Base-by-base conservation (phyloP, 2,329 filamentous ascomycete genomes). In the Fusarium sp. region DNA sequence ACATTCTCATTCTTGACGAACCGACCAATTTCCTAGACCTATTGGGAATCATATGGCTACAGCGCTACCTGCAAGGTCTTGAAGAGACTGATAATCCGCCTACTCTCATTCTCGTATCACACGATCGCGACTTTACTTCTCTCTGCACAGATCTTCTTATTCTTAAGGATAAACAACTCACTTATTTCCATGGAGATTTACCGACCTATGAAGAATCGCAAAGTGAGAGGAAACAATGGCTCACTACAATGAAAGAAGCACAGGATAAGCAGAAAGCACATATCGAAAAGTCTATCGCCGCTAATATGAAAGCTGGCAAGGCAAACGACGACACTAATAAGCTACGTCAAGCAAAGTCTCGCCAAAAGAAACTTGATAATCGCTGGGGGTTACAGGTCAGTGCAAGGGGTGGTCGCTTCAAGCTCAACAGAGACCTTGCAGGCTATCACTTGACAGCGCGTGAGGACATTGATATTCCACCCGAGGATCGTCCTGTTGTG, bases 11-110 rank as follows among this genome's bases (percentile, higher is more conserved):
- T 53, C 87, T 97, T 4, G 93, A 97, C 77, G 93, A 97, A 77
- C 94, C 94, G 0, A 97, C 93, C 34, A 97, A 97, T 76, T 97
- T 93, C 76, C 85, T 97, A 2, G 93, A 97, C 75, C 83, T 97
- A 1, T 85, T 94, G 0, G 92, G 92, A 2, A 94, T 97, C 61
- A 88, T 97, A 59, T 97, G 94, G 93, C 84, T 97, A 2, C 91
- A 97, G 76, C 86, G 86, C 15, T 91, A 94, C 75, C 86, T 97
- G 12, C 82, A 86, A 40, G 81, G 85, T 2, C 78, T 91, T 5
- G 83, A 84, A 6, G 85, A 88, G 22, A 78, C 78, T 0, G 80
- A 84, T 0, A 80, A 84, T 4, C 87, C 86, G 0, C 87, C 87
- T 0, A 96, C 93, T 0, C 84, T 96, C 2, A 83, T 97, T 18